These are phyloP conservation scores for Alloteropsis angusta DNA, from an alignment of 202 grass and related monocot species.

Conservation along the genomic window DNA sequence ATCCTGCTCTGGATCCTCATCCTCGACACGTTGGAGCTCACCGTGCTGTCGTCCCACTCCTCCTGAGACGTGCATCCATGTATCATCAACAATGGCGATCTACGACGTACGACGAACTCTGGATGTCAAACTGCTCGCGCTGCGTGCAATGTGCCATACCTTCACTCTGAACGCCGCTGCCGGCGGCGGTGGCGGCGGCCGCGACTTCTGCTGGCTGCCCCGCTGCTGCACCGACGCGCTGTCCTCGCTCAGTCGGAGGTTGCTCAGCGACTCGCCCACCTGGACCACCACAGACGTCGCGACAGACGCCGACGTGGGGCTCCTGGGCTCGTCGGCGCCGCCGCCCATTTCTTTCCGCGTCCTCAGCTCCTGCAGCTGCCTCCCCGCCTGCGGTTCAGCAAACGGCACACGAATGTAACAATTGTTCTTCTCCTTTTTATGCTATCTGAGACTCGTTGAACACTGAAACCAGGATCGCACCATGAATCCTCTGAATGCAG, in stretches of 20 bases:
- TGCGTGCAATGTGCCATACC: constrained; percentile 24
- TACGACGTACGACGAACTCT: background rate
- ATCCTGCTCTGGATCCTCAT: constrained; percentile 74
- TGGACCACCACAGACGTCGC: constrained; percentile 73
- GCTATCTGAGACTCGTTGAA: background rate
- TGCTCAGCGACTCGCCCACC: constrained; percentile 51
- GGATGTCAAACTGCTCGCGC: background rate
- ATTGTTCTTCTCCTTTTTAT: background rate
- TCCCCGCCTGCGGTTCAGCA: constrained; percentile 38
- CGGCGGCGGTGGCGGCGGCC: background rate
- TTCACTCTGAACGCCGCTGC: constrained; percentile 46
- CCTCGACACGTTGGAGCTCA: constrained; percentile 70
- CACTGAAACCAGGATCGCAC: constrained; percentile 20
- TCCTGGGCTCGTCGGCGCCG: constrained; percentile 14
- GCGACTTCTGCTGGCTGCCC: constrained; percentile 39
- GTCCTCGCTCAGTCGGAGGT: constrained; percentile 45
- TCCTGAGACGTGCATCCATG: constrained; percentile 31
- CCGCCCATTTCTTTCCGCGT: constrained; percentile 1
- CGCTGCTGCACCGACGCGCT: constrained; percentile 42
- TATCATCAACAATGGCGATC: background rate
- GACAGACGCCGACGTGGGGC: constrained; percentile 36
- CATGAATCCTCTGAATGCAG: constrained; percentile 60
- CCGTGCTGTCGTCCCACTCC: constrained; percentile 96
- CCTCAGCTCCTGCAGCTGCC: constrained; percentile 21
- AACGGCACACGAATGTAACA: background rate